Evolutionary conservation across 108 stramenopile genomes (phyloP).

Genomic region (Cyclotella baltica): DNA sequence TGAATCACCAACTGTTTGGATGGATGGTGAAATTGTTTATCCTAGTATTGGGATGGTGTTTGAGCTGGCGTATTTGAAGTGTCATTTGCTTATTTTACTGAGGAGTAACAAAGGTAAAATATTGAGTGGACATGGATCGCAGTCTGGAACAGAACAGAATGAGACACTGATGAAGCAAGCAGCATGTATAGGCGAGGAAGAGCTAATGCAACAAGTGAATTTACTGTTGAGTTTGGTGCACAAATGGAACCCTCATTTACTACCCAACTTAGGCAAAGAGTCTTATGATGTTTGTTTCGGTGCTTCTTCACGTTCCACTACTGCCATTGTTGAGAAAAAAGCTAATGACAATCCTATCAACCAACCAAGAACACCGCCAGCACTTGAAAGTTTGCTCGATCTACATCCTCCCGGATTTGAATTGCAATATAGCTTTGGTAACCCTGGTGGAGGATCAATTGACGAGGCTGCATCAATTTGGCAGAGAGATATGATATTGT

Average conservation of each 20-base stretch:
- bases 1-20: slow-evolving; percentile 47
- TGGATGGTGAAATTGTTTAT: slow-evolving; percentile 53
- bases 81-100: slow-evolving; percentile 32
- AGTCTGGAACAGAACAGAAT: neutral
- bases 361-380: slow-evolving; percentile 29
- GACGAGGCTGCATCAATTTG: slow-evolving; percentile 52
- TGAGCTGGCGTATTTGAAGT: slow-evolving; percentile 54
- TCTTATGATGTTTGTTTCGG: slow-evolving; percentile 7
- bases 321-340: neutral
- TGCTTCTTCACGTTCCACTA: neutral
- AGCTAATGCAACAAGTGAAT: slow-evolving; percentile 34
- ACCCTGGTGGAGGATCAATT: slow-evolving; percentile 47
- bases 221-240: slow-evolving; percentile 50
- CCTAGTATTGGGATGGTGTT: slow-evolving; percentile 57
- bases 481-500: slow-evolving; percentile 56
- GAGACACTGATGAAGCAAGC: neutral
- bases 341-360: neutral
- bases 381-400: slow-evolving; percentile 28
- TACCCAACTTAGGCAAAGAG: slow-evolving; percentile 35
- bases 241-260: slow-evolving; percentile 53
- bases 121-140: neutral
- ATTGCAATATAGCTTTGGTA: slow-evolving; percentile 52
- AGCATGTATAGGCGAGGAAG: slow-evolving; percentile 14
- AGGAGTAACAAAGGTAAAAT: slow-evolving; percentile 4
- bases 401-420: slow-evolving; percentile 50